Base-by-base conservation (phyloP, 2,329 filamentous ascomycete genomes). In the Trichoderma gracile region DNA sequence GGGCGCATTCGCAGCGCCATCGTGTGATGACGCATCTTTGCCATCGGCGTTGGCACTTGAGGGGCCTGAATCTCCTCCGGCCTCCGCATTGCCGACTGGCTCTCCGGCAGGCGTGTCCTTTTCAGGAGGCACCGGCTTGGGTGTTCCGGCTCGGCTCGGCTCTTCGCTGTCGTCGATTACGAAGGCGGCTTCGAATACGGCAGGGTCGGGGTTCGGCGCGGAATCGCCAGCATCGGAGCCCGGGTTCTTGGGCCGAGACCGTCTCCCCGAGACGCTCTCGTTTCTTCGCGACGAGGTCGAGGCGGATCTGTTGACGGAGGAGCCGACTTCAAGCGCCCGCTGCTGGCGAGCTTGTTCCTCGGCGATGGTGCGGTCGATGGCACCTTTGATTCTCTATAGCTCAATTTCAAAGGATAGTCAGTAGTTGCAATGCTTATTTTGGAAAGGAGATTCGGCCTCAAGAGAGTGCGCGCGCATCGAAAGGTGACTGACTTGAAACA, bases 281-380 rank as follows among this genome's bases (percentile, higher is more conserved):
- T 67, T 79, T 73, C 62, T 82, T 69, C 72, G 80, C 61, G 76
- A 75, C 17, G 75, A 74, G 9, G 73, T 72, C 40, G 76, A 77
- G 42, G 67, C 72, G 23, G 76, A 73, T 76, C 79, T 72, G 65
- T 78, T 76, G 72, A 76, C 71, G 71, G 78, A 77, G 71, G 78
- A 77, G 69, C 76, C 72, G 70, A 83, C 78, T 59, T 81, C 80
- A 5, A 81, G 75, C 67, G 81, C 70, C 57, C 81, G 77, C 74
- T 93, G 90, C 74, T 93, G 90, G 65, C 91, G 89, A 65, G 92
- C 90, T 78, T 96, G 92, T 79, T 97, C 93, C 79, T 97, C 92
- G 72, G 92, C 91, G 72, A 97, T 95, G 72, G 89, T 89, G 71
- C 88, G 88, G 75, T 96, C 91, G 75, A 96, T 92, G 66, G 90